Evolutionary conservation across 331 rosid species (phyloP), one percentile per base, ranked within the genome.

Genomic region (Malus hybrid): DNA sequence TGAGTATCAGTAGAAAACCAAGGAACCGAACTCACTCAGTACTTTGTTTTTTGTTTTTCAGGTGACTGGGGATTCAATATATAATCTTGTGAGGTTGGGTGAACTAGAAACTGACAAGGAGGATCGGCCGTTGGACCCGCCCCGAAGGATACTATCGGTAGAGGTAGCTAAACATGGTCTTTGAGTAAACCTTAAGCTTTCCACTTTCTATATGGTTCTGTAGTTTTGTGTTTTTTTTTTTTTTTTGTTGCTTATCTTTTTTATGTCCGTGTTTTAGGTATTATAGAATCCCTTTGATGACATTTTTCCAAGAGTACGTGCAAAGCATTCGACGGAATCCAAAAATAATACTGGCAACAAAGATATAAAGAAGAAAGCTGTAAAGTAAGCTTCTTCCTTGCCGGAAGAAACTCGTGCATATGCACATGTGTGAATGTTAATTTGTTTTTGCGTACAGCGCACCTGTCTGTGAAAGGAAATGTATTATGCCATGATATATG

Each of bases 41-140:
- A 28, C 14, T 65, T 65, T 36, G 33, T 67, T 67, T 22, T 39
- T 67, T 76, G 67, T 50, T 57, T 77, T 80, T 70, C 81, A 94
- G 99, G 96, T 94, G 76, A 92, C 96, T 1, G 99, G 99, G 80
- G 99, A 92, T 85, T 91, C 97, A 7, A 69, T 94, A 74, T 94
- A 88, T 76, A 94, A 94, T 81, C 88, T 94, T 70, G 73, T 88
- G 76, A 88, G 93, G 78, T 80, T 94, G 57, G 90, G 96, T 52
- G 99, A 94, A 54, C 76, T 87, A 31, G 96, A 94, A 84, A 91
- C 97, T 8, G 95, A 92, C 77, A 85, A 86, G 85, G 73, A 85
- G 71, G 99, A 94, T 74, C 89, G 95, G 32, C 97, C 96, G 6
- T 74, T 90, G 76, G 96, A 94, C 73, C 97, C 94, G 5, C 86